Evolutionary conservation across 768 basidiomycete genomes (phyloP), one percentile per base, ranked within the genome.

Genomic region (Hericium coralloides): DNA sequence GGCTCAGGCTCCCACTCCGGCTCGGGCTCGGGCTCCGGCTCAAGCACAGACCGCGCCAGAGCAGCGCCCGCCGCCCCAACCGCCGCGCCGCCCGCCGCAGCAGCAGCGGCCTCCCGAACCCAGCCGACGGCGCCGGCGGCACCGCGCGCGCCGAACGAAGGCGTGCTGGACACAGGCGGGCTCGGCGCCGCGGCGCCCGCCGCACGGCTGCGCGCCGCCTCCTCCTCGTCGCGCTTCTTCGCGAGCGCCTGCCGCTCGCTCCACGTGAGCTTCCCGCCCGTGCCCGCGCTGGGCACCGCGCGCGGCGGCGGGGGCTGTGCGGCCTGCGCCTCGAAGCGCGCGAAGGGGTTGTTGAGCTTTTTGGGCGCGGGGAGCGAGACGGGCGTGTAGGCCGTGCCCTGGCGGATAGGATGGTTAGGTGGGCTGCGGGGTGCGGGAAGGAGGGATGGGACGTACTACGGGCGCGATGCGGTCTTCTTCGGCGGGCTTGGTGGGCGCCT

Each of bases 181-280:
- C 18, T 18, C 0, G 78, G 67, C 4, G 76, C 63, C 45, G 71
- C 68, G 64, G 76, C 77, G 15, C 76, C 76, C 0, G 85, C 83
- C 47, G 75, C 72, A 47, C 75, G 82, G 64, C 88, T 91, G 49
- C 72, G 73, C 9, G 76, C 74, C 58, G 84, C 85, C 56, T 92
- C 94, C 62, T 89, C 92, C 61, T 85, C 89, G 15, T 79, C 75
- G 63, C 92, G 89, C 66, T 87, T 86, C 76, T 94, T 95, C 1
- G 92, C 87, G n/a, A 86, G 73, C 0, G 90, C 93, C 67, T 98
- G 95, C 20, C 95, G 79, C 68, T 98, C 89, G 57, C 81, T 88
- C 95, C 95, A 98, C 0, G 95, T 95, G 59, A 95, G 69, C 69
- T 92, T 95, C 74, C 90, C 90, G 1, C 74, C 57, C 60, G 17